Evolutionary conservation across 1,284 basidiomycete genomes (phyloP), one percentile per base, ranked within the genome.

Genomic region (Uromyces viciae-fabae): DNA sequence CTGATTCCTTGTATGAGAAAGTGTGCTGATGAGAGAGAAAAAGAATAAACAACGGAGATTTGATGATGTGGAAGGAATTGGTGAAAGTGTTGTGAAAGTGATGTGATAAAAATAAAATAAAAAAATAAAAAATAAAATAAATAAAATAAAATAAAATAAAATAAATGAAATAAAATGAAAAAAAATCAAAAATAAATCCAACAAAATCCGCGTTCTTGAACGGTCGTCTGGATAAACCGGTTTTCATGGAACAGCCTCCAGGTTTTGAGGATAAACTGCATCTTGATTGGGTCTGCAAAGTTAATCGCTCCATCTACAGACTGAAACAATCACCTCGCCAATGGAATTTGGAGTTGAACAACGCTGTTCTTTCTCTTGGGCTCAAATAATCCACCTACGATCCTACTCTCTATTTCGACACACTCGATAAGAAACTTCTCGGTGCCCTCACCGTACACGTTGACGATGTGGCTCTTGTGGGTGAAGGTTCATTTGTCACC

Each of bases 191-290:
- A n/a, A n/a, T n/a, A n/a, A n/a, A n/a, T n/a, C n/a, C n/a, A n/a
- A n/a, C n/a, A n/a, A n/a, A n/a, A n/a, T n/a, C 22, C 0, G 46
- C 69, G 3, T 73, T 73, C 56, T 60, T 81, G 5, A 64, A 81
- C 42, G 80, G 73, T 28, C 22, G 31, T 19, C 56, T 81, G 3
- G 40, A 56, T n/a, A 31, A 75, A 15, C 14, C 19, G 17, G 58
- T 81, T 28, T 69, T 75, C 78, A 81, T 81, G 78, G 17, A n/a
- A 28, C 68, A 74, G 31, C 78, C 78, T 9, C 60, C 46, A 43
- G 72, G 72, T 19, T 75, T 75, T 36, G 31, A 58, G 31, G 42
- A 40, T 38, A 7, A 7, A 14, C 15, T 42, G 5, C 42, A 43
- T 19, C 72, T 58, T 28, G 58, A 75, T 38, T 60, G 38, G n/a